Evolutionary conservation across 306 rosid species (phyloP), one percentile per base, ranked within the genome.

Genomic region (Vicia villosa): DNA sequence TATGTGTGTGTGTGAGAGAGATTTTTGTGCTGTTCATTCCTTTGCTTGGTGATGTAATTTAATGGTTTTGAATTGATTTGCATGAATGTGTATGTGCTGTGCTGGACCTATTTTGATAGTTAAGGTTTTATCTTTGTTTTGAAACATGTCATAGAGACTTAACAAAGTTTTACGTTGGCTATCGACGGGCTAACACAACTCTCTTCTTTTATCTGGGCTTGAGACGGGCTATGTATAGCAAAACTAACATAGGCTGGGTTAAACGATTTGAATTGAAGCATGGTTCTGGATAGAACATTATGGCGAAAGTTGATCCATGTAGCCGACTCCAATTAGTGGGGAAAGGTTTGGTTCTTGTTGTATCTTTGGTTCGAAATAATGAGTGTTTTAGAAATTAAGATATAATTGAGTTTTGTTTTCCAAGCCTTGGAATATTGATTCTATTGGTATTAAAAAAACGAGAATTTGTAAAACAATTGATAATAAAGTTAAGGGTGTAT

Each of bases 31-130:
- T 40, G 17, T 10, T 17, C 26, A 43, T 65, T 22, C 34, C 10
- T n/a, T 38, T 28, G 13, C 26, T 4, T 72, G 34, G n/a, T 45
- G 36, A 50, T 66, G 32, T 37, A 8, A 49, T 78, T 60, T 32
- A 26, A n/a, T 49, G 67, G 73, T 72, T 62, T 62, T n/a, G n/a
- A n/a, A n/a, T n/a, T n/a, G 47, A 40, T 37, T 73, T 66, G 50
- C 10, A 10, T 40, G 6, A 46, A 20, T 66, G 16, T 49, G 40
- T 42, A 6, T 43, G 16, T n/a, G n/a, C n/a, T n/a, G n/a, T 36
- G 19, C 26, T 57, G 28, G 56, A 54, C 49, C 47, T 42, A 0
- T 37, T 3, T 46, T 66, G 37, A 32, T 32, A 32, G 37, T 32
- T 32, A 32, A 32, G 37, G 37, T 32, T 32, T 32, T 6, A 32